Conservation (phyloP, 345 rosid species). For the Eutrema heterophyllum region DNA sequence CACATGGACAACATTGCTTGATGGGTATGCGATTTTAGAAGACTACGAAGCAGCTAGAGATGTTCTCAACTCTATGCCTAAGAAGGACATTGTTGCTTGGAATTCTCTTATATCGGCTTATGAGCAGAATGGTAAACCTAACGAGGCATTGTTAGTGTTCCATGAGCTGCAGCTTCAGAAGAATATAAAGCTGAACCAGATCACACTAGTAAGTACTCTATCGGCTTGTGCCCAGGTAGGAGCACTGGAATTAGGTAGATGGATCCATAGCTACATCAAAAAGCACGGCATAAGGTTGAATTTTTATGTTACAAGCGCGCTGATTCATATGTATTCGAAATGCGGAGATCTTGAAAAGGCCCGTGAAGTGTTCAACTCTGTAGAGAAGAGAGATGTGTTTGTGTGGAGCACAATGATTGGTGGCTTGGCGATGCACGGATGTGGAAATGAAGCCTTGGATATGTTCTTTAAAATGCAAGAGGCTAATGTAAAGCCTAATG, state of each 20-base stretch:
- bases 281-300: constrained; percentile 47
- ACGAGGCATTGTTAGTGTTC: constrained; percentile 55
- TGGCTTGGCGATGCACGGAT: constrained; percentile 71
- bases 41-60: constrained; percentile 45
- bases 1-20: constrained; percentile 72
- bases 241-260: constrained; percentile 47
- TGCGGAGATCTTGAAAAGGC: constrained; percentile 72
- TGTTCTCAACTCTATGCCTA: constrained; percentile 50
- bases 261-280: constrained; percentile 50
- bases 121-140: constrained; percentile 60
- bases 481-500: constrained; percentile 49
- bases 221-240: constrained; percentile 74
- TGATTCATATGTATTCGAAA: constrained; percentile 80
- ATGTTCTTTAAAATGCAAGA: constrained; percentile 58
- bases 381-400: constrained; percentile 51
- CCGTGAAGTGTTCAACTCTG: constrained; percentile 47
- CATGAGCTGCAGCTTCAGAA: constrained; percentile 48
- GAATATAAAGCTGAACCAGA: constrained; percentile 42
- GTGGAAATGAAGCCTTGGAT: constrained; percentile 47
- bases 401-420: constrained; percentile 80
- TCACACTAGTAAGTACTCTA: constrained; percentile 54
- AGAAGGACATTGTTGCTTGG: constrained; percentile 55
- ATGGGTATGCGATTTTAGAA: constrained; percentile 60
- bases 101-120: constrained; percentile 63
- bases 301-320: constrained; percentile 51